Base-by-base conservation (phyloP, 495 filamentous ascomycete species). In the Umbilicaria muhlenbergii region DNA sequence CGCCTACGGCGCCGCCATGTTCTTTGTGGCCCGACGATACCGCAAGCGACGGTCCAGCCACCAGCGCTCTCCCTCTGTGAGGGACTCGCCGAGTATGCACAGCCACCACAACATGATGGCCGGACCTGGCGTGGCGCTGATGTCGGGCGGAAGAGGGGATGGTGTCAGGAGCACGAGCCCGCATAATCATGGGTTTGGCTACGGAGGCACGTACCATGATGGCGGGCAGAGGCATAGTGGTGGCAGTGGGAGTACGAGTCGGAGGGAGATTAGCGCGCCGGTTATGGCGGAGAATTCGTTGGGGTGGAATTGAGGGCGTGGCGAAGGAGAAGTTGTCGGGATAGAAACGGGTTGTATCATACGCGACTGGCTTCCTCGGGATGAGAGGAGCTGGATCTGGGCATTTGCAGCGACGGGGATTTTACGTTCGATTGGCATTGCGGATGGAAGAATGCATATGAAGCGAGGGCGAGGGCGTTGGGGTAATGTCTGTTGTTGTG, bases 1-100 rank as follows among this genome's bases (percentile, higher is more conserved):
- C 37, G 82, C 80, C n/a, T 98, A 98, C 53, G 92, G 88, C 57
- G 89, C 84, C n/a, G 92, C 85, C 59, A 96, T 98, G 91, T 92
- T 96, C 64, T 81, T 88, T 58, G 74, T 96, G 50, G 91, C 91
- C 18, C 75, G 92, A 37, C 73, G 91, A 47, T 98, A 96, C 74
- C 87, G 86, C 69, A 81, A 81, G 65, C 81, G 80, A 66, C 82
- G 78, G 65, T 74, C 80, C 57, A 63, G 75, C 45, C 91, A 96
- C 63, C 72, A 76, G 48, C 81, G 92, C 40, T 72, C 80, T 39
- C 81, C 74, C 66, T 86, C 81, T 32, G 60, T 86, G 52, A 64
- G 64, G 44, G 67, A 53, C 44, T 61, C 62, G 32, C 56, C 63
- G 19, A 66, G 68, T 13, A 75, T 75, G 69, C 68, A 63, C 47